A percentile compares a stretch with the other conserved stretches of the same genome.
These are phyloP conservation scores for Polytrichum commune DNA, from an alignment of 225 moss, liverwort and hornwort genomes.

Conservation along the genomic window DNA sequence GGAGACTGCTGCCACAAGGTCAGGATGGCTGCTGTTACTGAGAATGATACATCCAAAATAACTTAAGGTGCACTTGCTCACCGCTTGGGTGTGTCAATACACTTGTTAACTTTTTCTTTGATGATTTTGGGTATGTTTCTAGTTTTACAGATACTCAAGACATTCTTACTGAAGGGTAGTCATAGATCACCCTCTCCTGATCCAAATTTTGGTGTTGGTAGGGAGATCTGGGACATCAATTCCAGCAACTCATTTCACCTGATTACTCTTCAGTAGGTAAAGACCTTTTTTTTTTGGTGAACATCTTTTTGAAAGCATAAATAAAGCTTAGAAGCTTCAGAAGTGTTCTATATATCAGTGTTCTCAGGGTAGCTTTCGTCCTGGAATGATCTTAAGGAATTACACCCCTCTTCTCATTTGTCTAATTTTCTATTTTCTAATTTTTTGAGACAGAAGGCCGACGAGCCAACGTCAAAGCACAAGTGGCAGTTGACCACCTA, in stretches of 20 bases:
- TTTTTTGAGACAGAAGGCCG: too few relatives aligned
- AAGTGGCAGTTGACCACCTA: too few relatives aligned
- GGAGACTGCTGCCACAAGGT: constrained; percentile 7
- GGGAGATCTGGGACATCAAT: constrained; percentile 81
- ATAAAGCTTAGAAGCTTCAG: too few relatives aligned
- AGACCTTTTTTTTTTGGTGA: constrained; percentile 10
- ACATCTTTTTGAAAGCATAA: too few relatives aligned
- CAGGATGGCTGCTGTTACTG: constrained; percentile 63
- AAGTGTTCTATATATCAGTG: too few relatives aligned
- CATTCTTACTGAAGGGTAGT: neutral
- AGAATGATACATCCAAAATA: constrained; percentile 69
- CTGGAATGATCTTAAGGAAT: too few relatives aligned
- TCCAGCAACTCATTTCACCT: constrained; percentile 66
- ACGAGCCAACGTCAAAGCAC: too few relatives aligned
- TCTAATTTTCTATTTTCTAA: too few relatives aligned
- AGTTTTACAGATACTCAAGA: neutral
- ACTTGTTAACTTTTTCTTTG: constrained; percentile 4
- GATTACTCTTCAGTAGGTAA: constrained; percentile 39
- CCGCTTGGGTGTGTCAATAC: constrained; percentile 9
- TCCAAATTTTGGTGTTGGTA: constrained; percentile 44
- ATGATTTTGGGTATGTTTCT: neutral
- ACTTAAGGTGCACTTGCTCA: constrained; percentile 18
- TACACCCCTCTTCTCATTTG: neutral
- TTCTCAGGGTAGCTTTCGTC: too few relatives aligned
- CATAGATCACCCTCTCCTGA: neutral